Base-by-base conservation (phyloP, 1,139 yeast genomes). In the Pneumocystis jirovecii region DNA sequence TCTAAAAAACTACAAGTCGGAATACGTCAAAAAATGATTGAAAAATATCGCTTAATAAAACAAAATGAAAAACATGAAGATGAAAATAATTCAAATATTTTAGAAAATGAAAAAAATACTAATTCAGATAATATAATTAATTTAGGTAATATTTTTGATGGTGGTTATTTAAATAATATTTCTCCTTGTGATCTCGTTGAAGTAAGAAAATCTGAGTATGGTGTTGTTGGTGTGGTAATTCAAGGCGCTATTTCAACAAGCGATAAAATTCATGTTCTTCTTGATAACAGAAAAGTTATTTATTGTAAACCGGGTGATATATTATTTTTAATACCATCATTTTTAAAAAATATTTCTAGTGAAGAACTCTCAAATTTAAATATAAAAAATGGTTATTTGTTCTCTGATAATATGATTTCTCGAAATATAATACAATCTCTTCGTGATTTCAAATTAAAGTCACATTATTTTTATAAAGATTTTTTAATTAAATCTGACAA, bases 151-250 rank as follows among this genome's bases (percentile, higher is more conserved):
- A 50, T 25, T 50, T 15, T 50, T 25, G 4, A n/a, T 50, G 15
- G n/a, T 25, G 21, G 17, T 25, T 50, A 25, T 50, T 25, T 50
- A 25, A 50, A 50, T 12, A 31, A 60, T n/a, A 60, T 60, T 31
- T 39, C 44, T 10, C 61, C 61, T 1, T 37, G 61, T 12, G 61
- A 60, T 42, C 61, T 60, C 21, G 61, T 60, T 10, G 61, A 60
- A 60, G 31, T 60, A 60, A 60, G 61, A 42, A 60, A 50, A 25
- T 50, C 57, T 25, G 57, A 50, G 25, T 25, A 50, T 50, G 57
- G 57, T 3, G 31, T 50, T 50, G 15, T 50, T 50, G 57, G 57
- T 1, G 21, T 50, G 25, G 57, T 50, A 12, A 50, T 50, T 25
- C 57, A 50, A 25, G 31, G 31, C 10, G 31, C 29, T 25, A 25